Evolutionary conservation across 1,139 yeast species (phyloP).

Genomic region (Saccharomyces hybrid): DNA sequence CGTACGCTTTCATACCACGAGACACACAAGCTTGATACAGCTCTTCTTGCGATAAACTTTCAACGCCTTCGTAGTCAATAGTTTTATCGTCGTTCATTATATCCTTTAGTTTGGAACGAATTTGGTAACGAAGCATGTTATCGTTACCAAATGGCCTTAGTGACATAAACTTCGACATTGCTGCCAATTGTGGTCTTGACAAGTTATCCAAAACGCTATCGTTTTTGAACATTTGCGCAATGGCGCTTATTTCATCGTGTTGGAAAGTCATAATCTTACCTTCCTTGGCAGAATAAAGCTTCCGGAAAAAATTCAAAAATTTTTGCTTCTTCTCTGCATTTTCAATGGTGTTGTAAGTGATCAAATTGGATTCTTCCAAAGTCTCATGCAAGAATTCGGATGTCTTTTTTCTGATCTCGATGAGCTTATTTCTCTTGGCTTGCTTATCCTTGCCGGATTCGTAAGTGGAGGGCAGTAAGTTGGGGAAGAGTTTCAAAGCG

Average conservation of each 20-base stretch:
- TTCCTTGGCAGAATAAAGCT: constrained; percentile 48
- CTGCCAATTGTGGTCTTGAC: constrained; percentile 85
- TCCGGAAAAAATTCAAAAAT: constrained; percentile 72
- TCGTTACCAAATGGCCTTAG: constrained; percentile 92
- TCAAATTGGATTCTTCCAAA: constrained; percentile 55
- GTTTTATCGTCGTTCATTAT: constrained; percentile 90
- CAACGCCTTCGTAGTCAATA: constrained; percentile 91
- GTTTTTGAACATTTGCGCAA: constrained; percentile 87
- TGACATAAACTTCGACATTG: constrained; percentile 91
- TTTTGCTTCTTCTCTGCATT: constrained; percentile 62
- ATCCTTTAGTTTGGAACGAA: constrained; percentile 81
- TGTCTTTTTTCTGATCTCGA: constrained; percentile 72
- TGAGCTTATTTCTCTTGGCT: constrained; percentile 57
- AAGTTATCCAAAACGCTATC: constrained; percentile 90
- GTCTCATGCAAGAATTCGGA: constrained; percentile 75
- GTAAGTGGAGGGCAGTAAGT: constrained; percentile 87
- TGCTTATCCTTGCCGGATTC: constrained; percentile 70
- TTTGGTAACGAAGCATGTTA: constrained; percentile 83
- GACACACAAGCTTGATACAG: constrained; percentile 85
- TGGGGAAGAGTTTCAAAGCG: constrained; percentile 87
- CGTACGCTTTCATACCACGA: constrained; percentile 82
- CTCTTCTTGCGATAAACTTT: constrained; percentile 72
- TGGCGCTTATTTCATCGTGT: constrained; percentile 65
- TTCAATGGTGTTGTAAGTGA: constrained; percentile 27
- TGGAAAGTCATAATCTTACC: constrained; percentile 38